These are phyloP conservation scores for Solanum arcanum DNA, from an alignment of 257 asterid species.

Conservation along the genomic window DNA sequence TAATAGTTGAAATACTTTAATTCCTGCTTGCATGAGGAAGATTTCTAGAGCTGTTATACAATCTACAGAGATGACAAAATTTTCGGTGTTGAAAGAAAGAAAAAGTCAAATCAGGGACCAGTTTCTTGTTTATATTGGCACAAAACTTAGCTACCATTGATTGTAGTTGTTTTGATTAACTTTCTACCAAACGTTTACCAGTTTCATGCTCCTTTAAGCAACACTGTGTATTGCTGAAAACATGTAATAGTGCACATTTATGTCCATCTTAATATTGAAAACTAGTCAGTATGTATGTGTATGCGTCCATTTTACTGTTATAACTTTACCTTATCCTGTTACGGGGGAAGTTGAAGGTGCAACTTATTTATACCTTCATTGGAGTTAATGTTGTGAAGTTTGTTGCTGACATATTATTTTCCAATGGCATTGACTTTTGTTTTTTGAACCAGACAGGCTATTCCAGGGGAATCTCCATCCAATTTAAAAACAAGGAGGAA, in stretches of 20 bases:
- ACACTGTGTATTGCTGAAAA: not conserved
- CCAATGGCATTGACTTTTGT: conserved; percentile 3
- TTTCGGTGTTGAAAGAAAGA: not conserved
- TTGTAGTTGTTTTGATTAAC: not conserved
- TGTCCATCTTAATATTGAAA: not conserved
- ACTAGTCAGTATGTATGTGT: not conserved
- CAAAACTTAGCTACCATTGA: not conserved
- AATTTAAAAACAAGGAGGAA: conserved; percentile 84
- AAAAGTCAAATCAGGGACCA: not conserved
- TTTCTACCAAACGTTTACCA: not conserved
- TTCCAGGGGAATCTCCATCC: conserved; percentile 83
- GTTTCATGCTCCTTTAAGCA: not conserved
- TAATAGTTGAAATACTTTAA: not conserved
- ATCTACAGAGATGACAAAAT: not conserved
- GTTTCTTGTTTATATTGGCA: not conserved
- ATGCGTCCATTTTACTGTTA: not conserved
- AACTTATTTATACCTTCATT: not conserved
- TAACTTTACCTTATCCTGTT: not conserved
- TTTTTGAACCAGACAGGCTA: conserved; percentile 66
- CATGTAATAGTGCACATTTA: not conserved
- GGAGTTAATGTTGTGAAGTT: not conserved
- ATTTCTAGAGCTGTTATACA: not conserved
- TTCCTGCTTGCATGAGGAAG: not conserved
- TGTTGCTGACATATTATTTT: not conserved
- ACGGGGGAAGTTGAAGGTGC: not conserved